Conservation (phyloP, 2,329 filamentous ascomycete genomes). For the Raffaelea albimanens region DNA sequence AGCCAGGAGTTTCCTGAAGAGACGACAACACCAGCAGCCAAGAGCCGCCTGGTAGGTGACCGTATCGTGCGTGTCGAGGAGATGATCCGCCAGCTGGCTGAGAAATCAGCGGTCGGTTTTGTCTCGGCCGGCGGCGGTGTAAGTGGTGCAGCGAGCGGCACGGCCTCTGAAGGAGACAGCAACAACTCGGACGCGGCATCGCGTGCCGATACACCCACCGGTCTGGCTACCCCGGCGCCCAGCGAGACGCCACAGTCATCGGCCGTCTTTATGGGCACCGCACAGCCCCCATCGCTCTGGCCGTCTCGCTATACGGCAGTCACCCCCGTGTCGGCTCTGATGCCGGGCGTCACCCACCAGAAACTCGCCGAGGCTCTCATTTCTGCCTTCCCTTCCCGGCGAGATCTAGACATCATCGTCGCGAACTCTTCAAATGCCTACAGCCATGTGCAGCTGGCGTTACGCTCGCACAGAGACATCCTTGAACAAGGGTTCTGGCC, state of each 20-base stretch:
- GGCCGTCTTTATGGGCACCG: no score
- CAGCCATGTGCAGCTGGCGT: constrained; percentile 4
- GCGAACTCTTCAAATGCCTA: background rate
- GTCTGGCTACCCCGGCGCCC: constrained; percentile 12
- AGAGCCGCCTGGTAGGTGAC: constrained; percentile 11
- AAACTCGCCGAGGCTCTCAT: constrained; percentile 4
- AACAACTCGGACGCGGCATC: background rate
- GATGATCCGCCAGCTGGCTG: constrained; percentile 8
- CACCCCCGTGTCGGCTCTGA: no score
- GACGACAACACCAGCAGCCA: constrained; percentile 3
- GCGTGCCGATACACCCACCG: constrained; percentile 6
- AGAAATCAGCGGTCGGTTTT: background rate
- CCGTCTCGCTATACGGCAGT: no score
- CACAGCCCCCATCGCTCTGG: no score
- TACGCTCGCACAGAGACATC: constrained; percentile 7
- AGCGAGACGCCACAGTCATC: constrained; percentile 18
- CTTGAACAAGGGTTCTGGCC: constrained; percentile 3
- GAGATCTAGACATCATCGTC: constrained; percentile 7
- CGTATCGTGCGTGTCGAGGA: constrained; percentile 10
- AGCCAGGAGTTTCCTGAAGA: constrained; percentile 36
- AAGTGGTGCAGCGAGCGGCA: no score
- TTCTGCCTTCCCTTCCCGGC: constrained; percentile 3
- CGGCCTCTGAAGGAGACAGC: no score
- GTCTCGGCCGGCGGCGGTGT: no score
- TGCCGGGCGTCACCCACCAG: background rate